These are phyloP conservation scores for Colletotrichum costaricense DNA, from an alignment of 2,329 filamentous ascomycete species.

Conservation along the genomic window DNA sequence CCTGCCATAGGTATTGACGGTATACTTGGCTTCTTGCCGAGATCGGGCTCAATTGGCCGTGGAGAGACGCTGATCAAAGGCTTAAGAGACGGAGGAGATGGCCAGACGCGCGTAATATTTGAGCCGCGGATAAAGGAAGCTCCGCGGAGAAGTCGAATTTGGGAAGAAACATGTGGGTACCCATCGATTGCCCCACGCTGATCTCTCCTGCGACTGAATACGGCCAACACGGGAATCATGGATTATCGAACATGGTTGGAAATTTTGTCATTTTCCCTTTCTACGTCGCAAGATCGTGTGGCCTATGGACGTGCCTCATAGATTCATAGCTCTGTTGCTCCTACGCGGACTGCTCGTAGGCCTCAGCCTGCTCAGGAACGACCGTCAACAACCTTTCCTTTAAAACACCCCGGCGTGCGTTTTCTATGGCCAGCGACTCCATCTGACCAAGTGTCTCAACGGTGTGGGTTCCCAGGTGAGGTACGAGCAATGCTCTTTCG, in stretches of 20 bases:
- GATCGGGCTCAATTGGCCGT: not conserved
- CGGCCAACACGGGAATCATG: not conserved
- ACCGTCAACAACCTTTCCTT: constrained; percentile 36
- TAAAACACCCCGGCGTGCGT: constrained; percentile 38
- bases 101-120: not conserved
- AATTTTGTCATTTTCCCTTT: not conserved
- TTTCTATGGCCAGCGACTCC: constrained; percentile 44
- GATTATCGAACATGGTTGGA: not conserved
- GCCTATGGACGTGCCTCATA: not conserved
- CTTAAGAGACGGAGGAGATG: not conserved
- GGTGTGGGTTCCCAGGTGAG: constrained; percentile 76
- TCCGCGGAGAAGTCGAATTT: not conserved
- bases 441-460: constrained; percentile 57
- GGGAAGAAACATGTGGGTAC: not conserved
- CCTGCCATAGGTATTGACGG: constrained; percentile 2
- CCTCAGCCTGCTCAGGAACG: constrained; percentile 33
- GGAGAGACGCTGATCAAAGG: not conserved
- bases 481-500: constrained; percentile 70
- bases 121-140: constrained; percentile 20
- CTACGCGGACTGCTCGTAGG: not conserved
- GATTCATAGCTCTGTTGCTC: not conserved
- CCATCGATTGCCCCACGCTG: not conserved
- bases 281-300: not conserved
- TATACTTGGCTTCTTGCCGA: not conserved
- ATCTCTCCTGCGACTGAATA: not conserved